Conservation (phyloP, 78 protist species). For the Dictyostelium intermedium region DNA sequence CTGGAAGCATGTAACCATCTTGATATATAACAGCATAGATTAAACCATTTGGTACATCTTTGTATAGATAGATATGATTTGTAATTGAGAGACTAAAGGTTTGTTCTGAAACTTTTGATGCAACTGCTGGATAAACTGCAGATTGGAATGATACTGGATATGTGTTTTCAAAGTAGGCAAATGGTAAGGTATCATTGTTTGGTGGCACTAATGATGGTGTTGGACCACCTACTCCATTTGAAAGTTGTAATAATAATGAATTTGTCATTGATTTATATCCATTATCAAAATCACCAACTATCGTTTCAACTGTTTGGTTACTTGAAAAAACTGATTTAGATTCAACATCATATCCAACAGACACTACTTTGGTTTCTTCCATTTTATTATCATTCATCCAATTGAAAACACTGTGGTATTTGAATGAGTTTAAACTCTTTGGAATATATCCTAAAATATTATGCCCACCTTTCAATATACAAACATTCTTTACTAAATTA, state of each 20-base stretch:
- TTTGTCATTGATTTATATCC: neutral
- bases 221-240: neutral
- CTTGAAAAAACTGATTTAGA: neutral
- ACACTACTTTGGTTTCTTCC: neutral
- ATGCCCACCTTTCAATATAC: neutral
- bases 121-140: neutral
- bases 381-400: neutral
- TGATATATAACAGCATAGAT: neutral
- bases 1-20: slow-evolving; percentile 3
- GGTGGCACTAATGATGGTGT: slow-evolving; percentile 1
- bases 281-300: neutral
- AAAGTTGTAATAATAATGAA: neutral
- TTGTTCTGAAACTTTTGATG: neutral
- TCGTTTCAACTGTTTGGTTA: neutral
- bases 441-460: neutral
- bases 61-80: slow-evolving; percentile 3
- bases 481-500: neutral
- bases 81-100: neutral
- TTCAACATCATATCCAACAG: neutral
- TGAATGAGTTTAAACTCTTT: neutral
- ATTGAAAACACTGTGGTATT: neutral
- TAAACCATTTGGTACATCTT: neutral
- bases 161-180: neutral
- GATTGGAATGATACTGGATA: neutral
- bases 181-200: neutral